Evolutionary conservation across 805 yeast genomes (phyloP), one percentile per base, ranked within the genome.

Genomic region (Kodamaea fukazawae): DNA sequence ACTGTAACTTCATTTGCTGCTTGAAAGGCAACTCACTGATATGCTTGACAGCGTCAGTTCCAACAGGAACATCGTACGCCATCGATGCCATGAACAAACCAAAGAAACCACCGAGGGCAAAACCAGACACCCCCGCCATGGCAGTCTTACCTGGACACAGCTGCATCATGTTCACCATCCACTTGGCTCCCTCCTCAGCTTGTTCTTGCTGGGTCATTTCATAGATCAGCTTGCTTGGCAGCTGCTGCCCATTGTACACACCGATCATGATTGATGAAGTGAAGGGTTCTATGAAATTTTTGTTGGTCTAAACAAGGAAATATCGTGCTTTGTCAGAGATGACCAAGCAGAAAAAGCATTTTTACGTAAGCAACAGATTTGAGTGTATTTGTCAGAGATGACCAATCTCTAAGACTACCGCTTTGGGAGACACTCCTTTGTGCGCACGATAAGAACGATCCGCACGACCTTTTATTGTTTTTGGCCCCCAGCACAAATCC

Each of bases 121-220:
- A 91, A 15, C 98, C 98, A 10, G 95, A 81, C 14, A 83, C 96
- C 45, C 96, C 98, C 20, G 96, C 84, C 72, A 90, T 81, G 16
- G 75, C 82, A 0, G 96, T 79, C 59, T 93, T 91, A 13, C 97
- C 98, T 0, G 97, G 96, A 67, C 99, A 91, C 4, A 96, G 86
- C 48, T 83, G 77, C 89, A 90, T 87, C 63, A 84, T 79, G 38
- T 75, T 79, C 58, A 88, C 79, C 83, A 91, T 85, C 55, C 79
- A 81, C 54, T 71, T 68, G 6, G 97, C 97, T 12, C 96, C 96
- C 40, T 79, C 80, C 51, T 87, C 93, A 2, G 95, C 96, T 64
- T 88, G 96, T 58, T 90, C 96, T 48, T 90, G 96, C 30, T 81
- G 90, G 1, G 87, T 78, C 89, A 91, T 80, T 50, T 86, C 86